Conservation (phyloP, 495 filamentous ascomycete species). For the Podospora anserina region DNA sequence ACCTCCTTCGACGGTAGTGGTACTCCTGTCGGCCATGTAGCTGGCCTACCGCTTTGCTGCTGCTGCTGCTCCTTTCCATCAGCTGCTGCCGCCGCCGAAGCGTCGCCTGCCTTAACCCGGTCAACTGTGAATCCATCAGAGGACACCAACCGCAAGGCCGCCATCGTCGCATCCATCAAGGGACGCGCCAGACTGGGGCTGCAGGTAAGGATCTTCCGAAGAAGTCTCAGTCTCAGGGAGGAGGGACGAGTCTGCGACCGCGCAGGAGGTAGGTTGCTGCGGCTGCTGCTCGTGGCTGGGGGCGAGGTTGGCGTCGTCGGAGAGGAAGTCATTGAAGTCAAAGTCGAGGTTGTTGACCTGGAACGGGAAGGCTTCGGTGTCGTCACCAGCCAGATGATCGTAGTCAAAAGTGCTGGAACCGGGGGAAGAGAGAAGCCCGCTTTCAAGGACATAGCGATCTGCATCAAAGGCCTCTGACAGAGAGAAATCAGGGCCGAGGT, state of each 20-base stretch:
- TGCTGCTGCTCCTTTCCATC: constrained; percentile 34
- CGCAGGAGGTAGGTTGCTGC: constrained; percentile 37
- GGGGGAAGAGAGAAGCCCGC: constrained; percentile 68
- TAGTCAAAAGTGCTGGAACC: constrained; percentile 66
- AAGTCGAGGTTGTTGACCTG: constrained; percentile 36
- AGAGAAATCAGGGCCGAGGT: constrained; percentile 67
- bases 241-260: constrained; percentile 41
- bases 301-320: constrained; percentile 42
- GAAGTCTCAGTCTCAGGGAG: constrained; percentile 49
- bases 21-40: constrained; percentile 41
- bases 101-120: constrained; percentile 35
- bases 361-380: constrained; percentile 53
- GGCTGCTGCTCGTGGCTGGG: constrained; percentile 30
- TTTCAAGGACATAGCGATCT: constrained; percentile 75
- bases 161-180: constrained; percentile 85
- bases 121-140: constrained; percentile 46
- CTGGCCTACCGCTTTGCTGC: constrained; percentile 35
- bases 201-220: constrained; percentile 64
- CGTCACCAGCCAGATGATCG: constrained; percentile 83
- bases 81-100: constrained; percentile 33
- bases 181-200: constrained; percentile 90
- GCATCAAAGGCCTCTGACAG: constrained; percentile 50
- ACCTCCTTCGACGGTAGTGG: constrained; percentile 50
- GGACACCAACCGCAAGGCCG: constrained; percentile 68
- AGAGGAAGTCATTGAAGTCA: constrained; percentile 52